Evolutionary conservation across 23 red algal genomes (phyloP), one percentile per base, ranked within the genome.

Genomic region (Pyropia yezoensis): DNA sequence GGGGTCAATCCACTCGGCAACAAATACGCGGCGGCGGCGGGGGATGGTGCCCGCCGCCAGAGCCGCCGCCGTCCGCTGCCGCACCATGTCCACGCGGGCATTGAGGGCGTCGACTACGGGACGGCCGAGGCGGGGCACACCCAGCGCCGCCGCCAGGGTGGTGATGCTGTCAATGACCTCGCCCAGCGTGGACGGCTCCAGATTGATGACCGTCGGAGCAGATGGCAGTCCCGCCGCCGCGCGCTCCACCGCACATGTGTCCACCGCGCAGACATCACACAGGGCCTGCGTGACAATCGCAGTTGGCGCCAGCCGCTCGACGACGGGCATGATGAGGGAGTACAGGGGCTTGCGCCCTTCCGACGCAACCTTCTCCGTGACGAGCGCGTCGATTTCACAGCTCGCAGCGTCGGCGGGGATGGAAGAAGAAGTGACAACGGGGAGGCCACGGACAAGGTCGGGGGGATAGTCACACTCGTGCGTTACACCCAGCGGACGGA

Each of bases 401-500:
- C 66, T 47, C 33, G 68, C 55, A 7, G 73, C 53, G 11, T 51
- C 58, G n/a, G 67, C 49, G 14, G 67, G 79, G 33, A 83, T 52
- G 18, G 73, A 61, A 51, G 70, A 73, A 26, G 54, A 33, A 1
- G 79, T 83, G 57, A 67, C 70, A 21, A 66, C 59, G 22, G 58
- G 67, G 1, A 73, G 39, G 62, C 29, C 61, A 5, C 45, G 61
- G 67, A 69, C 79, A 54, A 47, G 4, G 39, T 63, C 68, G 2
- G 61, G 33, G 0, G 79, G 79, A 28, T 55, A 83, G 59, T 83
- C 79, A 64, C 79, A 83, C 50, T 83, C 79, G 59, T 83, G 79
- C 49, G 79, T 83, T 7, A 71, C 65, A 16, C 66, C 79, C 30
- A 54, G 55, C 17, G 52, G 33, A 18, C 79, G 60, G 7, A 60